A percentile compares a stretch with the other conserved stretches of the same genome.
phyloP scores from a whole-genome alignment of 495 filamentous ascomycete species.

The Rhypophila decipiens region DNA sequence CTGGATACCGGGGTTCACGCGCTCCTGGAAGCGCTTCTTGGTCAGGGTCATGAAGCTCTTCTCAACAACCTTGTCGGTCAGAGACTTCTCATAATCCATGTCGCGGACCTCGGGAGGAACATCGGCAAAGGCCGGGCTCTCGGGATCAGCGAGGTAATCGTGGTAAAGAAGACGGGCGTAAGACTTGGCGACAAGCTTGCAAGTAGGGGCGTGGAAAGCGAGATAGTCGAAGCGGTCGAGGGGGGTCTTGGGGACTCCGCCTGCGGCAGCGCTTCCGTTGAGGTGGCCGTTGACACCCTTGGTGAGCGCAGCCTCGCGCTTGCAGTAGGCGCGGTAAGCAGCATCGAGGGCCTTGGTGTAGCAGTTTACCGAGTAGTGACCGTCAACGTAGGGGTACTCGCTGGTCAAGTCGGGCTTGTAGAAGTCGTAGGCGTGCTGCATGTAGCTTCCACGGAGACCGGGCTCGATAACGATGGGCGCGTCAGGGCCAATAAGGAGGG shows the following conservation, averaged over 20 bases:
- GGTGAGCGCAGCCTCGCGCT: constrained; percentile 70
- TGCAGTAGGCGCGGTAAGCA: constrained; percentile 92
- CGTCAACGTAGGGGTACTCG: constrained; percentile 96
- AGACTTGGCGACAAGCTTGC: constrained; percentile 95
- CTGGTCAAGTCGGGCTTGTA: constrained; percentile 98
- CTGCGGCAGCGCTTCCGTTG: constrained; percentile 34
- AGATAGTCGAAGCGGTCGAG: constrained; percentile 95
- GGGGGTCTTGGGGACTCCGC: constrained; percentile 54
- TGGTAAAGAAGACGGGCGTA: constrained; percentile 96
- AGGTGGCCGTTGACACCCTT: constrained; percentile 35
- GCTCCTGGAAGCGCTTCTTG: constrained; percentile 92
- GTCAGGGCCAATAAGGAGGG: constrained; percentile 89
- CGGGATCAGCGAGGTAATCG: constrained; percentile 79
- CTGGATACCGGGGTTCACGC: constrained; percentile 76
- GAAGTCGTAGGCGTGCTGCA: constrained; percentile 96
- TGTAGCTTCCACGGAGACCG: constrained; percentile 85
- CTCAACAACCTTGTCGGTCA: constrained; percentile 90
- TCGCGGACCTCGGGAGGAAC: constrained; percentile 81
- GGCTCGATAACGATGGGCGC: constrained; percentile 88
- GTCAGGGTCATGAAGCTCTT: constrained; percentile 90
- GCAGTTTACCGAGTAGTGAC: constrained; percentile 90
- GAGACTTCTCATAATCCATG: constrained; percentile 75
- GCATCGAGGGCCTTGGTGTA: constrained; percentile 93
- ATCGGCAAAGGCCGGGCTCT: constrained; percentile 71
- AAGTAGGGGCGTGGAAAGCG: constrained; percentile 92